Base-by-base conservation (phyloP, 2,329 filamentous ascomycete species). In the Diplodia sapinea region DNA sequence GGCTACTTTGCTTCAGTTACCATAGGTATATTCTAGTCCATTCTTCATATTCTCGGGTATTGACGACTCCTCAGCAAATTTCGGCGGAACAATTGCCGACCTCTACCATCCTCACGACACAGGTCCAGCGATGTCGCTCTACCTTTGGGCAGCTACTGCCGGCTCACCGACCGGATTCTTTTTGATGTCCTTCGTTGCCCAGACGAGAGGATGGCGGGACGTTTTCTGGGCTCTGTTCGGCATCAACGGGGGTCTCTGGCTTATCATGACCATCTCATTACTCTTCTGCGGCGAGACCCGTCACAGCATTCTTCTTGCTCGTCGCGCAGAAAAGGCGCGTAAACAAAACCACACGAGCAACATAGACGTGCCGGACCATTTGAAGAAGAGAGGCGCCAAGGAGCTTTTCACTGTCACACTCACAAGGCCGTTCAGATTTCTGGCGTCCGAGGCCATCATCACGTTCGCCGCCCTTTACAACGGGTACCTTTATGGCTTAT, bases 381-480 rank as follows among this genome's bases (percentile, higher is more conserved):
- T 80, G 69, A 79, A 80, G 68, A 79, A 79, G 54, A 74, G 76
- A 47, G 74, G 76, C 23, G 70, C 77, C 4, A 76, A 74, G 26
- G 76, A 80, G 47, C 71, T 84, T 3, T 81, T 84, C 65, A 72
- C 75, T 2, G 77, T 79, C 5, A 77, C 82, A 9, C 75, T 84
- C 7, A 76, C 79, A 26, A 73, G 83, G n/a, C 83, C 83, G 0
- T 83, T 84, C 67, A 74, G 80, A 1, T 84, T 84, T 61, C 70
- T 84, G 3, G 77, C 75, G 13, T 79, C 80, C 1, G 82, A 84
- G 70, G 80, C 81, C 43, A 84, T 84, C 52, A 79, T 83, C 36
- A 77, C 82, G 17, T 82, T 82, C 43, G 79, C 77, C n/a, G 82
- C 82, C 2, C 70, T 82, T 0, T 84, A 83, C 71, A 84, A 84